Evolutionary conservation across 2,329 filamentous ascomycete species (phyloP), one percentile per base, ranked within the genome.

Genomic region (Colletotrichum paranaense): DNA sequence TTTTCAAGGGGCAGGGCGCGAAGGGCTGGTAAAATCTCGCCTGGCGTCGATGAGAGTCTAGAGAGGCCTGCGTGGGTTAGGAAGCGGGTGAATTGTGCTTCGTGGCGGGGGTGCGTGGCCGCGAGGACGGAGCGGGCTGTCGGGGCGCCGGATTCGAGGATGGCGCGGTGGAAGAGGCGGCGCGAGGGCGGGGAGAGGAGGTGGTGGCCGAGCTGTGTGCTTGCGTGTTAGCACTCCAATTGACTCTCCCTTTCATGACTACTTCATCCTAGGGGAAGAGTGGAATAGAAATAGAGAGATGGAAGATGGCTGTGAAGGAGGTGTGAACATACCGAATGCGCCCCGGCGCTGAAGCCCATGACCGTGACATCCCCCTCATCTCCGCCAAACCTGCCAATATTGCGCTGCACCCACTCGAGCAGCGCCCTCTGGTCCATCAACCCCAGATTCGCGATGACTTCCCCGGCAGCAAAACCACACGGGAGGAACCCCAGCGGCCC

Each of bases 401-500:
- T 92, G 30, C 87, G 83, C 74, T 85, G 84, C 30, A 93, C 87
- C 92, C 91, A 93, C 68, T 85, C 81, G 26, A 93, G 82, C 14
- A 89, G 84, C 16, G 87, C 77, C 72, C 87, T 85, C 80, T 93
- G 91, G 77, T 93, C 92, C 75, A 86, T 85, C 73, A 93, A 81
- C 1, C 92, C 92, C 24, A 92, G 80, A 76, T 94, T 95, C 65
- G 92, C 82, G 52, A 89, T 76, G 0, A 89, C 91, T 64, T 87
- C 87, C 42, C 86, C 86, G 16, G 86, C 83, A 35, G 89, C 86
- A 67, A 89, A 76, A 11, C 80, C 80, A n/a, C 87, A 91, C 11
- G 89, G 87, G 32, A 94, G 81, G 81, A 96, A 95, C 0, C 94
- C 94, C 78, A 94, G 85, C 5, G 90, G 88, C 2, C 91, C 90